phyloP scores from a whole-genome alignment of 2,329 filamentous ascomycete genomes.

The Macrophomina tecta region DNA sequence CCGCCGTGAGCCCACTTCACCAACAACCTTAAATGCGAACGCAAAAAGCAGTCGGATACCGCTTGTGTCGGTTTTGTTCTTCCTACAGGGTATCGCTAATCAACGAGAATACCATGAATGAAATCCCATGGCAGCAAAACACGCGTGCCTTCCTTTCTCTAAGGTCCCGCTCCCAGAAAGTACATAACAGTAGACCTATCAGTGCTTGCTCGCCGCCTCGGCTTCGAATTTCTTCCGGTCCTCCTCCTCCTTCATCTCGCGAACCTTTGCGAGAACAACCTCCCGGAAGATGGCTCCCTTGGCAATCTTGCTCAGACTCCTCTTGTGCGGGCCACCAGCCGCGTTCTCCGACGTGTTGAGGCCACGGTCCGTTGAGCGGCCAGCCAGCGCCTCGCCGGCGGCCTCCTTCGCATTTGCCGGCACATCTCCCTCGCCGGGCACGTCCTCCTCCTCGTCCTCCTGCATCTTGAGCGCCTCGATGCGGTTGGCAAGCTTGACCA shows the following conservation, averaged over 20 bases:
- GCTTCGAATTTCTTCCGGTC: conserved; percentile 72
- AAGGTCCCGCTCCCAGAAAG: conserved; percentile 17
- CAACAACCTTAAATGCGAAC: not conserved
- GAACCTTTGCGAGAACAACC: conserved; percentile 90
- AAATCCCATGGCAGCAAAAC: conserved; percentile 7
- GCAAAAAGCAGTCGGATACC: not conserved
- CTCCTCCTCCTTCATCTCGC: conserved; percentile 88
- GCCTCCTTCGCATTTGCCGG: conserved; percentile 67
- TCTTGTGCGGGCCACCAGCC: conserved; percentile 45
- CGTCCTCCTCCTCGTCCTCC: conserved; percentile 83
- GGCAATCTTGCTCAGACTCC: conserved; percentile 63
- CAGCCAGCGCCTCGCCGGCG: conserved; percentile 52
- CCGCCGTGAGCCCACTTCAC: not conserved
- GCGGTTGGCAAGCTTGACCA: conserved; percentile 93
- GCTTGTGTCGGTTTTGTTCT: conserved; percentile 24
- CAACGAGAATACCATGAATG: conserved; percentile 29
- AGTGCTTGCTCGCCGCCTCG: conserved; percentile 52
- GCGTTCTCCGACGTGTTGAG: conserved; percentile 39
- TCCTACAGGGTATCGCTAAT: conserved; percentile 39
- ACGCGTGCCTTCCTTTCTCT: conserved; percentile 19
- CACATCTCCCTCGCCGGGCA: conserved; percentile 63
- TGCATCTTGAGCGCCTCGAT: conserved; percentile 94
- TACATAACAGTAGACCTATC: conserved; percentile 11
- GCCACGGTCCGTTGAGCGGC: conserved; percentile 38
- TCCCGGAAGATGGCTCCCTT: conserved; percentile 86